phyloP scores from a whole-genome alignment of 225 moss, liverwort and hornwort species.

The Thuidium tamariscinum region DNA sequence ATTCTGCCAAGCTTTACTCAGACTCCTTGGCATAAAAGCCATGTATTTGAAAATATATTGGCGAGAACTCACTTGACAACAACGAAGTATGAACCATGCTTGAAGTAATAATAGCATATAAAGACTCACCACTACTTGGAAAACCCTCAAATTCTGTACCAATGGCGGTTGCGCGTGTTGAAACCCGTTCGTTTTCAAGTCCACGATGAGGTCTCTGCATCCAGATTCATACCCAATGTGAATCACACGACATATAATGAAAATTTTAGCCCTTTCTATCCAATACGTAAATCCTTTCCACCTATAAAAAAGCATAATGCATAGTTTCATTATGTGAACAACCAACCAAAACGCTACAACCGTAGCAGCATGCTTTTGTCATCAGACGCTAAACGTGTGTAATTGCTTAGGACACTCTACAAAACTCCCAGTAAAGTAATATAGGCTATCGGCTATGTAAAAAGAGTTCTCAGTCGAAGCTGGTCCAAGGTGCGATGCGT shows the following conservation, averaged over 20 bases:
- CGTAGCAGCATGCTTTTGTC: neutral
- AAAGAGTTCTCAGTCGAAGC: neutral
- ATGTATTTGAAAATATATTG: neutral
- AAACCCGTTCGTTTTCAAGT: constrained; percentile 76
- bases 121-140: constrained; percentile 30
- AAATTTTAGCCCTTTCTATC: neutral
- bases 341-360: neutral
- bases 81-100: neutral
- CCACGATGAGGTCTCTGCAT: constrained; percentile 87
- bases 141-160: constrained; percentile 72
- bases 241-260: neutral
- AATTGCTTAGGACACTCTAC: neutral
- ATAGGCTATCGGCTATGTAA: neutral
- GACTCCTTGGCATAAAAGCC: neutral
- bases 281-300: neutral
- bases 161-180: constrained; percentile 79
- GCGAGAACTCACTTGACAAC: neutral
- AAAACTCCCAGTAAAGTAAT: neutral
- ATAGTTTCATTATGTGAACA: neutral
- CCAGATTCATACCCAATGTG: neutral
- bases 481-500: neutral
- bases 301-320: neutral
- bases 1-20: neutral
- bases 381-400: neutral
- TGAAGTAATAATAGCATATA: neutral